Percentiles rank a stretch among this genome's conserved stretches.
phyloP scores from a whole-genome alignment of 2,329 filamentous ascomycete species.

The Penicillium sp. region DNA sequence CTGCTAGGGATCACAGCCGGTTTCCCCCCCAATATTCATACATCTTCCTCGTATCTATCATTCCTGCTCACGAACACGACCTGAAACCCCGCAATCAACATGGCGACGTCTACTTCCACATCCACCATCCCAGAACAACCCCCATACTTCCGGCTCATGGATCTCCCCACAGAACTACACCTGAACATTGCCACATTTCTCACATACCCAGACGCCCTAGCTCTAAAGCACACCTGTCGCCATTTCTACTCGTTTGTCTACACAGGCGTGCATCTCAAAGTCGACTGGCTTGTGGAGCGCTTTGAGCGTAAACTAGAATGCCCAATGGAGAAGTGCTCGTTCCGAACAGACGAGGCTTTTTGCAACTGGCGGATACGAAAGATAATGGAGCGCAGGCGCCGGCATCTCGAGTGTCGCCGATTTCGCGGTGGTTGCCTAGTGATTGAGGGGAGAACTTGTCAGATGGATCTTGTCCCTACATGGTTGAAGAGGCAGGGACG shows the following conservation, averaged over 20 bases:
- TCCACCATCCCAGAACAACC: not conserved
- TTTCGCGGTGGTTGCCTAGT: conserved; percentile 42
- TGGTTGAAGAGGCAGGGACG: conserved; percentile 35
- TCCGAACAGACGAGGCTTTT: conserved; percentile 49
- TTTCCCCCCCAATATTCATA: not conserved
- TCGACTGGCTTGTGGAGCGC: conserved; percentile 71
- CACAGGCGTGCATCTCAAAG: conserved; percentile 68
- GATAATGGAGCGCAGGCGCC: conserved; percentile 48
- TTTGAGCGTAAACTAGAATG: conserved; percentile 68
- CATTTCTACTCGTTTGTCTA: conserved; percentile 69
- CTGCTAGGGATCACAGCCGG: not conserved
- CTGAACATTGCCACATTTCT: conserved; percentile 64
- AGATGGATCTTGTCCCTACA: conserved; percentile 32
- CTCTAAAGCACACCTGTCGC: conserved; percentile 68
- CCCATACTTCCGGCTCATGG: conserved; percentile 44
- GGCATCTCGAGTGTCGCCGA: conserved; percentile 45
- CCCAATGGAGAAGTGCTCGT: conserved; percentile 57
- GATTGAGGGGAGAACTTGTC: conserved; percentile 42
- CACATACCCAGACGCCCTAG: conserved; percentile 72
- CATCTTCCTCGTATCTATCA: conserved; percentile 1
- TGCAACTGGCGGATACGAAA: conserved; percentile 45
- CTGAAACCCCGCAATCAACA: not conserved
- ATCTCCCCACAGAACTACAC: conserved; percentile 70
- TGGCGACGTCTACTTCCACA: conserved; percentile 4
- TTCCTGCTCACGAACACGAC: not conserved